Percentiles rank a stretch among this genome's conserved stretches.
These are phyloP conservation scores for Ogataea glucozyma DNA, from an alignment of 805 yeast species.

Conservation along the genomic window DNA sequence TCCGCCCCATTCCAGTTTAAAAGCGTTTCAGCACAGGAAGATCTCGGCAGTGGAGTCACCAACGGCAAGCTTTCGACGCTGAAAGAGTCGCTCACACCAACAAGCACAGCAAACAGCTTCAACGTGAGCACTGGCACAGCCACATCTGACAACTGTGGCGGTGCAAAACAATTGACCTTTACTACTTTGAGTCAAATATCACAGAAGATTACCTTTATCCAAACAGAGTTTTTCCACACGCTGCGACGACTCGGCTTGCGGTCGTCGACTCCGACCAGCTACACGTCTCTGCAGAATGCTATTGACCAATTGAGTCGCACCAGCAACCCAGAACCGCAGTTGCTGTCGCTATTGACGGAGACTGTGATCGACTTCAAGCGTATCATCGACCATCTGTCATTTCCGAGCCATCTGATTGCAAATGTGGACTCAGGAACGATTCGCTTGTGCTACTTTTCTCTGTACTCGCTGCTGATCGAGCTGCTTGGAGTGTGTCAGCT, in stretches of 20 bases:
- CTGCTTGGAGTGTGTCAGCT: conserved; percentile 26
- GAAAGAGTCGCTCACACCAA: conserved; percentile 16
- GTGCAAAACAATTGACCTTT: too few relatives aligned
- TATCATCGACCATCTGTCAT: conserved; percentile 19
- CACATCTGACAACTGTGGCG: too few relatives aligned
- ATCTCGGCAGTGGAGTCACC: too few relatives aligned
- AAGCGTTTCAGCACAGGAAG: conserved; percentile 2
- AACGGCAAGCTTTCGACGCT: conserved; percentile 17
- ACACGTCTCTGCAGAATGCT: conserved; percentile 18
- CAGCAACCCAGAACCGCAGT: too few relatives aligned
- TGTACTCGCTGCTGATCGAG: conserved; percentile 34
- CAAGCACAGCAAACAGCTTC: too few relatives aligned
- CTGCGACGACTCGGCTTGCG: conserved; percentile 20
- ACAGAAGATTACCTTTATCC: conserved; percentile 26
- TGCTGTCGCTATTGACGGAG: conserved; percentile 20
- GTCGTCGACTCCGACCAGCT: conserved; percentile 17
- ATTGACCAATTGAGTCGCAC: conserved; percentile 24
- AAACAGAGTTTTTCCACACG: conserved; percentile 21
- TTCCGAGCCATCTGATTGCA: conserved; percentile 12
- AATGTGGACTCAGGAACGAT: conserved; percentile 20
- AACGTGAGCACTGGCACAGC: too few relatives aligned
- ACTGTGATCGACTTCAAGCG: conserved; percentile 27
- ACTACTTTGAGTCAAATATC: conserved; percentile 21
- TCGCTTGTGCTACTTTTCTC: conserved; percentile 29
- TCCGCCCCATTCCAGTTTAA: conserved; percentile 8